Evolutionary conservation across 208 protist genomes (phyloP), one percentile per base, ranked within the genome.

Genomic region (Leishmania aethiopica): DNA sequence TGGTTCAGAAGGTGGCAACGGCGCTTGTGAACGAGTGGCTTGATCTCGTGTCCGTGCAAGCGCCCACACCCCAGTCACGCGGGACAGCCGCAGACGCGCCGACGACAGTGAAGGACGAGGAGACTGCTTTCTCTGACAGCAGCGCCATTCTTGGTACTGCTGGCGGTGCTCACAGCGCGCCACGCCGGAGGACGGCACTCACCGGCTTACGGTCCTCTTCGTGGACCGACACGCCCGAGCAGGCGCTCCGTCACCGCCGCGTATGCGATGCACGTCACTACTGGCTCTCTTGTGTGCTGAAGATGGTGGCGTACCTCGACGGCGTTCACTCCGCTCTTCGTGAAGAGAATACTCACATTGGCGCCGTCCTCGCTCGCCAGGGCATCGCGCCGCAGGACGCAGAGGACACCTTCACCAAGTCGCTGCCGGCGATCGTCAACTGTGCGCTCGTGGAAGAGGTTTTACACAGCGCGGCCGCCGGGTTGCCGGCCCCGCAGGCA

Each of bases 391-490:
- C 82, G 10, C 49, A 60, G 0, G 77, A 79, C 22, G 64, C 87
- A 22, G 76, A 79, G 22, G 87, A 89, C 1, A 71, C 84, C 28
- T 83, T 90, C 53, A 84, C 80, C 32, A 78, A 75, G 47, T 84
- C 89, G 11, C 62, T 92, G 42, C 91, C 92, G 6, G 90, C 87
- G 81, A 96, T 96, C 75, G 71, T 94, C 11, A 88, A 86, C 80
- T 94, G 91, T 75, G 82, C 91, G 4, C 77, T 96, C 1, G 80
- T 90, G 7, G 90, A 96, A 57, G 90, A 96, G 80, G 86, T 84
- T 32, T 71, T 78, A 74, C 75, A 81, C 17, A 73, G 22, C 28
- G 62, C 37, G 8, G 42, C 57, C 37, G 25, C 75, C 59, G 25
- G 55, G 57, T 64, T 32, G 40, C 53, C 37, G 11, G 51, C 28